phyloP scores from a whole-genome alignment of 2,329 filamentous ascomycete species.

The Sporothrix variecibatus region DNA sequence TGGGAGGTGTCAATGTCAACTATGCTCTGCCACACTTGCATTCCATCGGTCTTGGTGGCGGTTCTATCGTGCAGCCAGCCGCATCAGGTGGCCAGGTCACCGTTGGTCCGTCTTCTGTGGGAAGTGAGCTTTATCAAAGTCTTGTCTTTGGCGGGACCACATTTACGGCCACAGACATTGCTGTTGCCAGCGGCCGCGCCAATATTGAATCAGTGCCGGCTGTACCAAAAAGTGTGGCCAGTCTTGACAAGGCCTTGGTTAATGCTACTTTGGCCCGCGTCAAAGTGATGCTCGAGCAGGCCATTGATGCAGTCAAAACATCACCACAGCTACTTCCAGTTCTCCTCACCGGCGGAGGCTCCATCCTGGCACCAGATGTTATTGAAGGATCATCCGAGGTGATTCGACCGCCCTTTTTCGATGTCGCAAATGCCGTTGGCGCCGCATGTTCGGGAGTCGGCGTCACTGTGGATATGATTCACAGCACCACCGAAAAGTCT shows the following conservation, averaged over 20 bases:
- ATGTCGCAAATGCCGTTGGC: not conserved
- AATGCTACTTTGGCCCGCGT: not conserved
- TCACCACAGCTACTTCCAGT: not conserved
- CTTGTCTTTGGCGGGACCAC: not conserved
- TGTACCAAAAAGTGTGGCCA: not conserved
- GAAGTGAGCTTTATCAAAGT: not conserved
- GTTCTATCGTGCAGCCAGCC: not conserved
- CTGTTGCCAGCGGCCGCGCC: not conserved
- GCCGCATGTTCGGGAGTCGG: not conserved
- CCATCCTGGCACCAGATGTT: not conserved
- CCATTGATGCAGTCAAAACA: not conserved
- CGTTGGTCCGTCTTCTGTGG: not conserved
- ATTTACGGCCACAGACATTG: not conserved
- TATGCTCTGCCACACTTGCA: not conserved
- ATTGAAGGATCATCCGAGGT: not conserved
- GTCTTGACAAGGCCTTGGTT: not conserved
- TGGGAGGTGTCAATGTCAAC: not conserved
- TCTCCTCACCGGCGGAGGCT: not conserved
- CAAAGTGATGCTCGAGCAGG: not conserved
- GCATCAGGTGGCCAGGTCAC: not conserved
- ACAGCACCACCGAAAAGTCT: not conserved
- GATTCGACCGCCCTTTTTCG: not conserved
- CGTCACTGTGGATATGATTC: not conserved
- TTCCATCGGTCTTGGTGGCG: not conserved
- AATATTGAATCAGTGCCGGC: not conserved